These are phyloP conservation scores for Pseudoturritis turrita DNA, from an alignment of 345 rosid genomes.

Conservation along the genomic window DNA sequence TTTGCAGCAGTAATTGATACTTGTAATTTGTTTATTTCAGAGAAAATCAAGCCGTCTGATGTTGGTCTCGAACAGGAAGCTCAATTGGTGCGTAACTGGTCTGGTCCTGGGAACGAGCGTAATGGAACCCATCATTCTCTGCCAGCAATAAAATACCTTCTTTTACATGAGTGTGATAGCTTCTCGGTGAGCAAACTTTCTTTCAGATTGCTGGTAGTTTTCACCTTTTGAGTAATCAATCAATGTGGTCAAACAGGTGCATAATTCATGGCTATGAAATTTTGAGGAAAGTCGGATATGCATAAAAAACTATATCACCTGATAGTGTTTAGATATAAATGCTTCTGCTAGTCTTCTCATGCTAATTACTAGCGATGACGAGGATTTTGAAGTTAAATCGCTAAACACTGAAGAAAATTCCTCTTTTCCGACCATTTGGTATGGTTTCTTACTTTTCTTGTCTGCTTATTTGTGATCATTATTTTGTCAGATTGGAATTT, in stretches of 20 bases:
- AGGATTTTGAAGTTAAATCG: not conserved
- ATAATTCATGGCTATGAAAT: not conserved
- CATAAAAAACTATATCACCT: not conserved
- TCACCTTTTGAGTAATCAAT: not conserved
- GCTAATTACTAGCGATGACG: not conserved
- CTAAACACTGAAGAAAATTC: not conserved
- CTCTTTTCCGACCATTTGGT: not conserved
- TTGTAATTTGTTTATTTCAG: constrained; percentile 44
- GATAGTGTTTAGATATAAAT: not conserved
- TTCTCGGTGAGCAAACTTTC: constrained; percentile 65
- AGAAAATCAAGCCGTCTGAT: constrained; percentile 91
- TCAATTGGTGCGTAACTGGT: constrained; percentile 69
- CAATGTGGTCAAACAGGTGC: not conserved
- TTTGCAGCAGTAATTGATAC: not conserved
- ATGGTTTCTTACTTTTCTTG: not conserved
- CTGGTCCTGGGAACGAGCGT: constrained; percentile 49
- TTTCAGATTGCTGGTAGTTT: not conserved
- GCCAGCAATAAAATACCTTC: constrained; percentile 76
- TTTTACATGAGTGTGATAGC: constrained; percentile 83
- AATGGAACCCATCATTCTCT: constrained; percentile 64
- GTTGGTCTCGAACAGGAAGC: constrained; percentile 98
- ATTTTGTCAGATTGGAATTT: constrained; percentile 76
- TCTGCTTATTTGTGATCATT: not conserved
- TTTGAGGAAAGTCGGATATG: not conserved
- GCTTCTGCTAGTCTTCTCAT: not conserved